Conservation (phyloP, 192 early-diverging fungal genomes). For the Phlyctochytrium planicorne region DNA sequence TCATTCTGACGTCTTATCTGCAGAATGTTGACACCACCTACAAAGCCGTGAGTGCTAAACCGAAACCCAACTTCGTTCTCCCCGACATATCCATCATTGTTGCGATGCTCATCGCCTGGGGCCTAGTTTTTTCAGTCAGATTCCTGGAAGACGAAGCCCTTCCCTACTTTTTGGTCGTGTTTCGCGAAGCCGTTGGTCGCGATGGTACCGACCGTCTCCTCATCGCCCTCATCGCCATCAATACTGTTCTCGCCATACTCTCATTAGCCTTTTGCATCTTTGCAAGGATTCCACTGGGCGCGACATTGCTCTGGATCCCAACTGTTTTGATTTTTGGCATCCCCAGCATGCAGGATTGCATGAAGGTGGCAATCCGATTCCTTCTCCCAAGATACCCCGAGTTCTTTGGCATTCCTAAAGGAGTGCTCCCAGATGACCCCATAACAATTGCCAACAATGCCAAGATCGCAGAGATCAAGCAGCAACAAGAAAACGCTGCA, state of each 20-base stretch:
- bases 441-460: background rate
- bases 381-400: constrained; percentile 21
- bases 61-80: constrained; percentile 3
- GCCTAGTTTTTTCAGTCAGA: background rate
- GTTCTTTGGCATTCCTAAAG: constrained; percentile 30
- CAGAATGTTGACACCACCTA: constrained; percentile 31
- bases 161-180: constrained; percentile 10
- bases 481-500: background rate
- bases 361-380: constrained; percentile 23
- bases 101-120: constrained; percentile 10
- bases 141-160: constrained; percentile 18
- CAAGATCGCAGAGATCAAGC: background rate
- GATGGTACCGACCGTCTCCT: constrained; percentile 6
- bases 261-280: constrained; percentile 21
- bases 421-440: constrained; percentile 13
- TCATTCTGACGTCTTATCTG: background rate
- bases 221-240: constrained; percentile 14
- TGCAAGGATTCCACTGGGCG: constrained; percentile 11
- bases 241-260: constrained; percentile 12
- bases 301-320: constrained; percentile 15
- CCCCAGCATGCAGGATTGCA: constrained; percentile 26
- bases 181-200: constrained; percentile 3
- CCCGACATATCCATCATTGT: constrained; percentile 12
- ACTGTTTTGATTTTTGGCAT: constrained; percentile 33
- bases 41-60: constrained; percentile 5